These are phyloP conservation scores for Venturia carpophila DNA, from an alignment of 2,329 filamentous ascomycete genomes.

Conservation along the genomic window DNA sequence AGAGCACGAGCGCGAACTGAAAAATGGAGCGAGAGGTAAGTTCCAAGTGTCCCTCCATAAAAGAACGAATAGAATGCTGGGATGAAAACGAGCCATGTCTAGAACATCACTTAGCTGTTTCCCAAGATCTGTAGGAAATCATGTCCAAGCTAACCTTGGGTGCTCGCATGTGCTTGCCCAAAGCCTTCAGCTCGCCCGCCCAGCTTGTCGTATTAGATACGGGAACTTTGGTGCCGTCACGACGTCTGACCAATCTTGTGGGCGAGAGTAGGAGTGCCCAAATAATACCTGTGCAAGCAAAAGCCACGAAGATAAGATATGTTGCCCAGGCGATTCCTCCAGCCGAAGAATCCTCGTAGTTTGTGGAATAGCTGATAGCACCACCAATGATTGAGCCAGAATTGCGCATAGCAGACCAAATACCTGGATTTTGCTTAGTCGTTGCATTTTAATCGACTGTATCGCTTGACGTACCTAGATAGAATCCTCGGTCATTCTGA, in stretches of 20 bases:
- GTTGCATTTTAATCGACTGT: not conserved
- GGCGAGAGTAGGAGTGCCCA: conserved; percentile 1
- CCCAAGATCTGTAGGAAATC: too few relatives aligned
- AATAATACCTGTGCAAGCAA: conserved; percentile 3
- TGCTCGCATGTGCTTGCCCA: not conserved
- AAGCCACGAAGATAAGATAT: conserved; percentile 1
- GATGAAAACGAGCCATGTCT: conserved; percentile 11
- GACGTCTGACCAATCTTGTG: not conserved
- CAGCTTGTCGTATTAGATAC: not conserved
- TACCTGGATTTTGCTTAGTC: not conserved
- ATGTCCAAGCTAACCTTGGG: not conserved
- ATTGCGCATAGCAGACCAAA: conserved; percentile 4
- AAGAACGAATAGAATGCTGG: conserved; percentile 9
- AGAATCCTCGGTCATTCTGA: conserved; percentile 1
- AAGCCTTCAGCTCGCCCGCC: not conserved
- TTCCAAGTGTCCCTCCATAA: conserved; percentile 27
- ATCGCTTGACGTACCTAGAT: not conserved
- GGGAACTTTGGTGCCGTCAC: not conserved
- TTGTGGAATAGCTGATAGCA: conserved; percentile 1
- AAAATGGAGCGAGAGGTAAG: conserved; percentile 61
- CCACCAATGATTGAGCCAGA: not conserved
- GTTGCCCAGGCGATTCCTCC: not conserved
- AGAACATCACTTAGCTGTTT: not conserved
- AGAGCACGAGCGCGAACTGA: conserved; percentile 60
- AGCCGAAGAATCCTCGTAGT: not conserved